phyloP scores from a whole-genome alignment of 345 rosid species.

The Turritis glabra region DNA sequence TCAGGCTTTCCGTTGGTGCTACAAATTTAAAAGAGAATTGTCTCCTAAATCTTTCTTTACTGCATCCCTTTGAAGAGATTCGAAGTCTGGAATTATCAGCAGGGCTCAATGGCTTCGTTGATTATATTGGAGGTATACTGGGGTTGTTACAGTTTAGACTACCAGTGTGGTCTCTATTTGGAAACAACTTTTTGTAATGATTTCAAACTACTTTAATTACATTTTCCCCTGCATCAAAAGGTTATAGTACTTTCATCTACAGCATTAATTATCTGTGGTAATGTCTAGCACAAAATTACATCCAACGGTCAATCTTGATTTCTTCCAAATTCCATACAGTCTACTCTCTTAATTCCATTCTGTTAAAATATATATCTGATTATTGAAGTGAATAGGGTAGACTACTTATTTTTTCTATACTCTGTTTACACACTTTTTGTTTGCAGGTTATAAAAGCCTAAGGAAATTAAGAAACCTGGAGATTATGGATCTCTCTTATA shows the following conservation, averaged over 20 bases:
- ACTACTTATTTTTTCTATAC: background rate
- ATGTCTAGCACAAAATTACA: background rate
- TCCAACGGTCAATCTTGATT: background rate
- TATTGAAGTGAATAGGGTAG: background rate
- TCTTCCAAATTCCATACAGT: background rate
- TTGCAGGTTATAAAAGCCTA: background rate
- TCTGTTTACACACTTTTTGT: too few relatives aligned
- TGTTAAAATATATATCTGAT: too few relatives aligned
- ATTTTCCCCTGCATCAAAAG: background rate
- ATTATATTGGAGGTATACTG: background rate
- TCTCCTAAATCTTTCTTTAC: constrained; percentile 10
- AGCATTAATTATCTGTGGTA: background rate
- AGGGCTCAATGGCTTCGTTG: background rate
- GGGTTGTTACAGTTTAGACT: background rate
- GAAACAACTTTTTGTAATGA: too few relatives aligned
- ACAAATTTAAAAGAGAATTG: background rate
- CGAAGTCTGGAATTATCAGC: background rate
- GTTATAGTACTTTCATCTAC: background rate
- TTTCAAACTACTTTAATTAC: too few relatives aligned
- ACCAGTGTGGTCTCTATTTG: too few relatives aligned
- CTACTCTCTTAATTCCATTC: background rate
- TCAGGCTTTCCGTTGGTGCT: background rate
- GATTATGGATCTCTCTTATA: background rate
- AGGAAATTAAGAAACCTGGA: background rate
- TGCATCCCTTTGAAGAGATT: constrained; percentile 26